Base-by-base conservation (phyloP, 352 stramenopile species). In the Globisporangium heterothallicum region DNA sequence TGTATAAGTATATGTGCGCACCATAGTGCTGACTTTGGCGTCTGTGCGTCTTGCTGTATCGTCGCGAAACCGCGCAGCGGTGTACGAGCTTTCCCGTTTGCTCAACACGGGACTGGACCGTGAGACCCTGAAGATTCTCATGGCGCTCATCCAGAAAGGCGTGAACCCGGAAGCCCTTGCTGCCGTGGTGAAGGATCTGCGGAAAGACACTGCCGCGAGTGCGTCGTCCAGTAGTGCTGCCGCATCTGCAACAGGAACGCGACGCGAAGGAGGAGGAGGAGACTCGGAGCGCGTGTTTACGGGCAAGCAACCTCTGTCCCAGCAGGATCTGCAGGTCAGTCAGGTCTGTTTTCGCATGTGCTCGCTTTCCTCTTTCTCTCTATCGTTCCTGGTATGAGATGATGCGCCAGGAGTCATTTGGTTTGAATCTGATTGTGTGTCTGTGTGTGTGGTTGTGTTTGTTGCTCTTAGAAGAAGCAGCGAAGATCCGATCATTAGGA, bases 101-200 rank as follows among this genome's bases (percentile, higher is more conserved):
- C 72, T 97, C 29, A 94, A 97, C 63, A 97, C 88, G 21, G 88
- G 88, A 0, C 66, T 97, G 30, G 86, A 97, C 57, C 81, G 80
- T 41, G 83, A 97, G 61, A 95, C 85, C 24, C 68, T 97, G 38
- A 72, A 68, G 51, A 92, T 96, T 58, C 67, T 97, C 53, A 78
- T 97, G 60, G 71, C 82, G 42, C 72, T 97, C 21, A 71, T 94
- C 45, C 80, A 97, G 59, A 91, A 88, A 49, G 88, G 88, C 53
- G 87, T 95, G 22, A 94, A 96, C 66, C 88, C 88, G 0, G 88
- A 97, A 52, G 85, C 85, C 24, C 66, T 97, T 7, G 88, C 88
- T 21, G 68, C 74, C 26, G 86, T 96, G 14, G 85, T 97, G n/a
- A 90, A 92, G 66, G 86, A 97, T 21, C 68, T 97, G n/a, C 74